Percentiles rank a stretch among this genome's conserved stretches.
These are phyloP conservation scores for Metarhizium brunneum DNA, from an alignment of 2,329 filamentous ascomycete species.

Conservation along the genomic window DNA sequence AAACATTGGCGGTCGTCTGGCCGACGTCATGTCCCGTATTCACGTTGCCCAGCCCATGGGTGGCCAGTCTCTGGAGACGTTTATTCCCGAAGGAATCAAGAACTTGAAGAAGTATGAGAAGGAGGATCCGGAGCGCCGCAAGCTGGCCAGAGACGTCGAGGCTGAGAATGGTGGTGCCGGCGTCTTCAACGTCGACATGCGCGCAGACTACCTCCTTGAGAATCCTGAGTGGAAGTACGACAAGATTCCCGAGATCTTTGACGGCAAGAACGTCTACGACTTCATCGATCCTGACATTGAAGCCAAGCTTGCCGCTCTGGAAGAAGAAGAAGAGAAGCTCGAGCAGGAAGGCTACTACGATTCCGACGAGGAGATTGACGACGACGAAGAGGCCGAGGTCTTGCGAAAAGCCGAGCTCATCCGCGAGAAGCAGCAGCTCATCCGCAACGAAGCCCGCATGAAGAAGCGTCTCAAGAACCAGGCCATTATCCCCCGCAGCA, in stretches of 20 bases:
- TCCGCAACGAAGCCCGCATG: slow-evolving; percentile 91
- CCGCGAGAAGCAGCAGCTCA: slow-evolving; percentile 84
- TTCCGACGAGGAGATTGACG: slow-evolving; percentile 70
- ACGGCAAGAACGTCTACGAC: slow-evolving; percentile 96
- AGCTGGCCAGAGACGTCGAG: slow-evolving; percentile 77
- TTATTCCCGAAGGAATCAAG: slow-evolving; percentile 80
- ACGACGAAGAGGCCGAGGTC: slow-evolving; percentile 80
- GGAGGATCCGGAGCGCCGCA: slow-evolving; percentile 73
- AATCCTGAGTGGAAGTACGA: slow-evolving; percentile 94
- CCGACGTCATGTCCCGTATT: slow-evolving; percentile 85
- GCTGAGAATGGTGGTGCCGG: slow-evolving; percentile 89
- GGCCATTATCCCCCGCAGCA: slow-evolving; percentile 79
- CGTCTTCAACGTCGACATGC: slow-evolving; percentile 90
- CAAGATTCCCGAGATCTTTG: slow-evolving; percentile 85
- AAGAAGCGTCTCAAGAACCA: slow-evolving; percentile 97
- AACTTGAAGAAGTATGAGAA: slow-evolving; percentile 82
- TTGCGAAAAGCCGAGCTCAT: slow-evolving; percentile 90
- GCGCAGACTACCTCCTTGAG: slow-evolving; percentile 78
- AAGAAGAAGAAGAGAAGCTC: slow-evolving; percentile 90
- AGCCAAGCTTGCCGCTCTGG: slow-evolving; percentile 78
- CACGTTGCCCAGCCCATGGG: slow-evolving; percentile 93
- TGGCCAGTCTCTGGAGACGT: slow-evolving; percentile 68
- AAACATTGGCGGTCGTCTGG: slow-evolving; percentile 69
- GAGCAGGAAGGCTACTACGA: slow-evolving; percentile 93
- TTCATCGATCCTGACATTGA: slow-evolving; percentile 97